Evolutionary conservation across 2,329 filamentous ascomycete genomes (phyloP).

Genomic region (Diaporthe batatas): DNA sequence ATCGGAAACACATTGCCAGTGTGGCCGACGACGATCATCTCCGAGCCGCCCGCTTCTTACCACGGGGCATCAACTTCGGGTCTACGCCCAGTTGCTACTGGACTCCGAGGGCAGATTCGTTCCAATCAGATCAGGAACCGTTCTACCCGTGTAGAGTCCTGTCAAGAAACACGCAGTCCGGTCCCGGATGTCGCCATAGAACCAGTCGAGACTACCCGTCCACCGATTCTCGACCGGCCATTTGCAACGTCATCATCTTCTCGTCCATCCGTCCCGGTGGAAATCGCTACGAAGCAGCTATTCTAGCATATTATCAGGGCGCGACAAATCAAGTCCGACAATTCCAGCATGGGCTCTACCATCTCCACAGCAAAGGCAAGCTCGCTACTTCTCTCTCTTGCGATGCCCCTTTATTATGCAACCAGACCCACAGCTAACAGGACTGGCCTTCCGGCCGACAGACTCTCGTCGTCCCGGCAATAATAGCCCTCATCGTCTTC

Average conservation of each 20-base stretch:
- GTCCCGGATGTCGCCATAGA: neutral
- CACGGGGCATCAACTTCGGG: constrained; percentile 12
- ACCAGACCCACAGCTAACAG: neutral
- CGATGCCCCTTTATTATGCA: neutral
- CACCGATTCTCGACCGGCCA: constrained; percentile 1
- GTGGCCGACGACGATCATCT: constrained; percentile 35
- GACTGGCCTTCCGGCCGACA: constrained; percentile 51
- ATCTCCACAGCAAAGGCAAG: constrained; percentile 47
- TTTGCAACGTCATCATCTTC: constrained; percentile 20
- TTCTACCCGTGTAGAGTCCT: neutral
- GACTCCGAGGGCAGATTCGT: neutral
- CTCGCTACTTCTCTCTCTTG: neutral
- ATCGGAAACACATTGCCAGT: neutral
- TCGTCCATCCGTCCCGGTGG: neutral
- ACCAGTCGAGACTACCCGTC: neutral
- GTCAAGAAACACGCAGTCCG: neutral
- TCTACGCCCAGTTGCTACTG: neutral
- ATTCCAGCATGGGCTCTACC: constrained; percentile 51
- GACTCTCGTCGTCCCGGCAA: constrained; percentile 78
- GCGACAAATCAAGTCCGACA: neutral
- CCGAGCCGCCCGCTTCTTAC: neutral
- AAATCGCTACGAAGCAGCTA: constrained; percentile 1
- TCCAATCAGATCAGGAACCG: neutral
- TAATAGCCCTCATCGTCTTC: constrained; percentile 79
- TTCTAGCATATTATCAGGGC: constrained; percentile 13